phyloP scores from a whole-genome alignment of 805 yeast genomes.

The Zygosaccharomyces pseudorouxii region DNA sequence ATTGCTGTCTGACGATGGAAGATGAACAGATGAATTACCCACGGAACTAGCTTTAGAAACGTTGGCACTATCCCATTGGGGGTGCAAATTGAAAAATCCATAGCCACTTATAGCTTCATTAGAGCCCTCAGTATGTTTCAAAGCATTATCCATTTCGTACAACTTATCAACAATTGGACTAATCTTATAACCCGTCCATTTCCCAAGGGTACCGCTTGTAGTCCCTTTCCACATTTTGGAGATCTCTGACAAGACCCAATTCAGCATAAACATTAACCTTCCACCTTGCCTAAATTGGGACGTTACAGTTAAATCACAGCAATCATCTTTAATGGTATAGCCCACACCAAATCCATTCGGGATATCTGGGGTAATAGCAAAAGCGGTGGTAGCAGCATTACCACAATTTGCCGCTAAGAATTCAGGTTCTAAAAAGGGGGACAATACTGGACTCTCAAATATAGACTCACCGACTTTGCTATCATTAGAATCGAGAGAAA shows the following conservation, averaged over 20 bases:
- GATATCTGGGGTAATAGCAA: conserved; percentile 86
- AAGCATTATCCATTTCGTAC: conserved; percentile 37
- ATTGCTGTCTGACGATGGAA: conserved; percentile 17
- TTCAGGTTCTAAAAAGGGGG: conserved; percentile 40
- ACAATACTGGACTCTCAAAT: conserved; percentile 39
- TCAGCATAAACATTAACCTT: conserved; percentile 69
- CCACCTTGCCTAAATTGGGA: conserved; percentile 85
- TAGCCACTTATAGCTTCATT: conserved; percentile 15
- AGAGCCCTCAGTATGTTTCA: conserved; percentile 13
- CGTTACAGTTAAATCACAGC: conserved; percentile 74
- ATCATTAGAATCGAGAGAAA: conserved; percentile 22
- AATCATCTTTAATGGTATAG: conserved; percentile 77
- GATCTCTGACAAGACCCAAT: conserved; percentile 62
- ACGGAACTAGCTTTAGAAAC: conserved; percentile 18
- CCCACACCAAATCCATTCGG: conserved; percentile 93
- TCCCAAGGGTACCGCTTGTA: conserved; percentile 8
- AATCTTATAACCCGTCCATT: conserved; percentile 23
- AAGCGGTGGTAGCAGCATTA: conserved; percentile 77
- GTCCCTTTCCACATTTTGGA: conserved; percentile 39
- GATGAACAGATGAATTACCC: conserved; percentile 16
- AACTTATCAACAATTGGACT: conserved; percentile 29
- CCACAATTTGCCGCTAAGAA: conserved; percentile 75
- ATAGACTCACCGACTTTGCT: conserved; percentile 39
- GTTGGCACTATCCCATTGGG: conserved; percentile 26
- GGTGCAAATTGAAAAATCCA: conserved; percentile 29